Evolutionary conservation across 345 rosid species (phyloP).

Genomic region (Anacardium occidentale): DNA sequence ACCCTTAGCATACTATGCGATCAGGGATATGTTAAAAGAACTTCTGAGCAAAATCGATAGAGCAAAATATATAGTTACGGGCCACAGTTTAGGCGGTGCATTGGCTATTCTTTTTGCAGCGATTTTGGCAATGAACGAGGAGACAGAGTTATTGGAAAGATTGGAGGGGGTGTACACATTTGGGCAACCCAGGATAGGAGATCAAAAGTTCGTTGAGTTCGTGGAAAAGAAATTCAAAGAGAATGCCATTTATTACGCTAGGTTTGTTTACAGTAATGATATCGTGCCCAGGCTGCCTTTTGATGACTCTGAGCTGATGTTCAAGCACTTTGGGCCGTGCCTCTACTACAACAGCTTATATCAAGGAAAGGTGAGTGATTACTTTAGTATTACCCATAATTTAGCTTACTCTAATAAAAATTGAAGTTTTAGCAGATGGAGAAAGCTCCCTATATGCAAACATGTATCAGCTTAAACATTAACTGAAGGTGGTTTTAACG

Average conservation of each 20-base stretch:
- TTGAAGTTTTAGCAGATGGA: too few species aligned
- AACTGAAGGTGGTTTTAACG: not conserved
- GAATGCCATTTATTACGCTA: slow-evolving; percentile 37
- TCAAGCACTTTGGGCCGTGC: slow-evolving; percentile 74
- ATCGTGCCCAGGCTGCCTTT: slow-evolving; percentile 73
- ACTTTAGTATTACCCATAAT: not conserved
- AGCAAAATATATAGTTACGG: slow-evolving; percentile 50
- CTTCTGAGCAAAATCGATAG: slow-evolving; percentile 28
- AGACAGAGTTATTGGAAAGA: slow-evolving; percentile 48
- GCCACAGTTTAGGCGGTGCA: slow-evolving; percentile 81
- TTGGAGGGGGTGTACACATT: slow-evolving; percentile 63
- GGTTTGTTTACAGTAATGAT: slow-evolving; percentile 69
- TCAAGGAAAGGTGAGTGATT: slow-evolving; percentile 36
- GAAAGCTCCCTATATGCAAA: too few species aligned
- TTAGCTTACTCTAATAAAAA: too few species aligned
- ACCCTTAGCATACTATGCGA: slow-evolving; percentile 57
- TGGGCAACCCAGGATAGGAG: slow-evolving; percentile 84
- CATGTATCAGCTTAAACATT: not conserved
- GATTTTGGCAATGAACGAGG: slow-evolving; percentile 48
- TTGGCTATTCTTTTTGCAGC: slow-evolving; percentile 66
- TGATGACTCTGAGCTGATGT: slow-evolving; percentile 57
- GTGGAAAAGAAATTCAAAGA: slow-evolving; percentile 48
- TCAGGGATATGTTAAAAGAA: slow-evolving; percentile 47
- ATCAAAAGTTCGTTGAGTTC: slow-evolving; percentile 46
- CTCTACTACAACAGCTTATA: slow-evolving; percentile 48